These are phyloP conservation scores for Phaeosphaeriaceae sp. DNA, from an alignment of 2,329 filamentous ascomycete species.

Conservation along the genomic window DNA sequence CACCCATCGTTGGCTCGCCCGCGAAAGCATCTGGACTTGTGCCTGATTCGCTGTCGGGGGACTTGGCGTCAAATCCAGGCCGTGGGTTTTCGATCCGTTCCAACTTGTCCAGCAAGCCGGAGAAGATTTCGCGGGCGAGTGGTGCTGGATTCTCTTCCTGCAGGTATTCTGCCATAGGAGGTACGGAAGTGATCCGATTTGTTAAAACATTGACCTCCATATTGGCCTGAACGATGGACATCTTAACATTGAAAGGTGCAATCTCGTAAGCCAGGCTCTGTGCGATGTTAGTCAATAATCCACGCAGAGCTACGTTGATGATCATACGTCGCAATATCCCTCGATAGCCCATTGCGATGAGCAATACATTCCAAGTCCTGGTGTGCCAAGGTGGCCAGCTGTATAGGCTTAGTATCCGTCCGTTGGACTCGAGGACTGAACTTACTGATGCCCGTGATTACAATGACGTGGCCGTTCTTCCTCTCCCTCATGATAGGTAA, in stretches of 20 bases:
- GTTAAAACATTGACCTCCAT: constrained; percentile 90
- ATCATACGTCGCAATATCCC: constrained; percentile 83
- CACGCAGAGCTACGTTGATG: background rate
- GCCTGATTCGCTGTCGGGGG: constrained; percentile 38
- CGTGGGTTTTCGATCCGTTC: constrained; percentile 62
- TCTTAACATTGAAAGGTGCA: constrained; percentile 91
- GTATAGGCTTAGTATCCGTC: constrained; percentile 16
- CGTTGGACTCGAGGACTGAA: background rate
- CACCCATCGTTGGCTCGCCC: constrained; percentile 50
- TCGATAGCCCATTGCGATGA: constrained; percentile 94
- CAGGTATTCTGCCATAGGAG: constrained; percentile 75
- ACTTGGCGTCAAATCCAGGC: constrained; percentile 38
- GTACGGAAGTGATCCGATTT: constrained; percentile 85
- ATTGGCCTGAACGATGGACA: constrained; percentile 94
- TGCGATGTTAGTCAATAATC: constrained; percentile 9
- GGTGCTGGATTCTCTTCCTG: constrained; percentile 77
- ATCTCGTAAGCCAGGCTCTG: constrained; percentile 90
- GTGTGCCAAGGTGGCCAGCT: constrained; percentile 89
- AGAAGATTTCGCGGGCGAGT: constrained; percentile 82
- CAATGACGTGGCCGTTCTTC: constrained; percentile 86
- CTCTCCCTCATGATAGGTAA: constrained; percentile 81
- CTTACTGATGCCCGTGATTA: constrained; percentile 82
- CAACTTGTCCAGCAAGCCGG: constrained; percentile 78
- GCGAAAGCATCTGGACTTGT: constrained; percentile 36
- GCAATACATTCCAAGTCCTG: constrained; percentile 88